These are phyloP conservation scores for Colletotrichum sp. DNA, from an alignment of 2,329 filamentous ascomycete species.

Conservation along the genomic window DNA sequence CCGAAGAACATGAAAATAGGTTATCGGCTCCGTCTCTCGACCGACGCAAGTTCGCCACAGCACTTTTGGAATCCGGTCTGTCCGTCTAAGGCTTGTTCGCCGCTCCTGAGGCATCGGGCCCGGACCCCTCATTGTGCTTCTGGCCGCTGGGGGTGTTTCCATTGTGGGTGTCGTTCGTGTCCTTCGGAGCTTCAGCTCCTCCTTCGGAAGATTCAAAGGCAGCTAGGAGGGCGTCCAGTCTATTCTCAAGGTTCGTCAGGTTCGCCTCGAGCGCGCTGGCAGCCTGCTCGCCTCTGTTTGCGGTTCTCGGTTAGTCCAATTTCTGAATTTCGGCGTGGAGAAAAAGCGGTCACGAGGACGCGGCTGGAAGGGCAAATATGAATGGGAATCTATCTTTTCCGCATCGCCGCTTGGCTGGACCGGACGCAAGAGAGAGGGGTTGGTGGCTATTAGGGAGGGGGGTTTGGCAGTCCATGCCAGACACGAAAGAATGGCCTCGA, in stretches of 20 bases:
- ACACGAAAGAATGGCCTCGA: neutral
- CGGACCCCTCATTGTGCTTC: neutral
- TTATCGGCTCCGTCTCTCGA: neutral
- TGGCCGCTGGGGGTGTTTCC: neutral
- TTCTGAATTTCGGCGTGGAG: neutral
- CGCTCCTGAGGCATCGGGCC: neutral
- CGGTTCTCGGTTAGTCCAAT: slow-evolving; percentile 15
- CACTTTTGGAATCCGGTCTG: neutral
- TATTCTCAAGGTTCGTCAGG: slow-evolving; percentile 56
- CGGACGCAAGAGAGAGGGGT: neutral
- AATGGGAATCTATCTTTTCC: slow-evolving; percentile 16
- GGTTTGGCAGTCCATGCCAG: neutral
- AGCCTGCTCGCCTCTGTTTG: slow-evolving; percentile 56
- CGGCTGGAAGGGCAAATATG: neutral
- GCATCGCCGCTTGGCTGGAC: slow-evolving; percentile 12
- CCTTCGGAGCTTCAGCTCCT: neutral
- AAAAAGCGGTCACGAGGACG: slow-evolving; percentile 7
- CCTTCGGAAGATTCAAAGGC: slow-evolving; percentile 42
- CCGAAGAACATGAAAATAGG: neutral
- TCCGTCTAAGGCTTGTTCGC: neutral
- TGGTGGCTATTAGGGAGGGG: neutral
- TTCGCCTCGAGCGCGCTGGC: slow-evolving; percentile 58
- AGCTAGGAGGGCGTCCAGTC: slow-evolving; percentile 59
- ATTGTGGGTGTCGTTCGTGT: neutral
- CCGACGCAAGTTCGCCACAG: neutral